These are phyloP conservation scores for Vigna radiata DNA, from an alignment of 306 rosid genomes.

Conservation along the genomic window DNA sequence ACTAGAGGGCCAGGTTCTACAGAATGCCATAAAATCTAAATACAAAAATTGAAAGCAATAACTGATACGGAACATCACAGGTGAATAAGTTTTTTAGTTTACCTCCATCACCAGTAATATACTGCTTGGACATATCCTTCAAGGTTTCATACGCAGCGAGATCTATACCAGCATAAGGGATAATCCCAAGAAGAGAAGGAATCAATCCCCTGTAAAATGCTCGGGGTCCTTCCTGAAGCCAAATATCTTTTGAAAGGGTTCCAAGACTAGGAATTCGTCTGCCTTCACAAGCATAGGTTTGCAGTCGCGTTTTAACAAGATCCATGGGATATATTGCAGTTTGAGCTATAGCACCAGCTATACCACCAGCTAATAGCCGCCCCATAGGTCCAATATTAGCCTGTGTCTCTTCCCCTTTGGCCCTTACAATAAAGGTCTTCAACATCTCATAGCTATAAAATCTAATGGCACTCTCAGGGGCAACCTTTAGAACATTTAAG, in stretches of 20 bases:
- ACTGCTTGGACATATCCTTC: conserved; percentile 86
- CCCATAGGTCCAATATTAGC: conserved; percentile 70
- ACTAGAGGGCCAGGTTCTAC: conserved; percentile 91
- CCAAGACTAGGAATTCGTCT: conserved; percentile 74
- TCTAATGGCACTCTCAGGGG: conserved; percentile 95
- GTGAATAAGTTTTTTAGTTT: conserved; percentile 48
- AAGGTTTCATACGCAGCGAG: conserved; percentile 90
- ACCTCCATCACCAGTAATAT: conserved; percentile 81
- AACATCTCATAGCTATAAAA: conserved; percentile 83
- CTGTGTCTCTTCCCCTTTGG: conserved; percentile 61
- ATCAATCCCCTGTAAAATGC: conserved; percentile 90
- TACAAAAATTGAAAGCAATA: conserved; percentile 36
- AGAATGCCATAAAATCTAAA: conserved; percentile 48
- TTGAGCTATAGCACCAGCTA: conserved; percentile 94
- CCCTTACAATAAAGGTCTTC: conserved; percentile 60
- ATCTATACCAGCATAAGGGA: conserved; percentile 97
- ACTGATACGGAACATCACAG: conserved; percentile 43
- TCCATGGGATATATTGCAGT: conserved; percentile 90
- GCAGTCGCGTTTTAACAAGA: conserved; percentile 90
- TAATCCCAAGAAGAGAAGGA: conserved; percentile 92
- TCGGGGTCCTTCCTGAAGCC: conserved; percentile 87
- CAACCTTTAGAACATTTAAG: conserved; percentile 89
- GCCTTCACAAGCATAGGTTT: conserved; percentile 63
- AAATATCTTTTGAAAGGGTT: conserved; percentile 76
- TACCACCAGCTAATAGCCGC: conserved; percentile 83